phyloP scores from a whole-genome alignment of 2,329 filamentous ascomycete species.

The Xylariaceae sp. region DNA sequence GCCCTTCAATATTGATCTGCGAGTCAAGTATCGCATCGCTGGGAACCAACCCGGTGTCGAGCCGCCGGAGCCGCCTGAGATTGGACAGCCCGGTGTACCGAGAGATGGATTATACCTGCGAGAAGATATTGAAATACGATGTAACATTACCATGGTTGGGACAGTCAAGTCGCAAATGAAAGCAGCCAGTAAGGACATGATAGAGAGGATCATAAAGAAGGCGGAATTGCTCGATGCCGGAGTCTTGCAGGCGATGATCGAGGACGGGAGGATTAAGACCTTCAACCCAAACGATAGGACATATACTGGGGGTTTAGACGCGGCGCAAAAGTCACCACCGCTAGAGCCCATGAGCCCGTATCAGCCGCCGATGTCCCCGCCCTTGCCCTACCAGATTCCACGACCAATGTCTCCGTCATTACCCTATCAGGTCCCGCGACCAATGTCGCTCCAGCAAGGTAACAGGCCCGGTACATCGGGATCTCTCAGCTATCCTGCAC shows the following conservation, averaged over 20 bases:
- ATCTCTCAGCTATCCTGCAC: constrained; percentile 33
- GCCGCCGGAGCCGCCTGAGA: constrained; percentile 61
- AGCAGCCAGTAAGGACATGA: constrained; percentile 68
- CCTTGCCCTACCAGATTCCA: constrained; percentile 45
- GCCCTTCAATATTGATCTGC: constrained; percentile 66
- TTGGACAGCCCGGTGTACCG: constrained; percentile 65
- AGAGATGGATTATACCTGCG: constrained; percentile 68
- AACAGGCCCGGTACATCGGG: constrained; percentile 39
- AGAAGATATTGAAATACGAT: constrained; percentile 72
- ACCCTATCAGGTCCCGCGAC: constrained; percentile 47
- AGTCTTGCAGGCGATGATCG: constrained; percentile 67
- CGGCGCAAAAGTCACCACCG: constrained; percentile 31
- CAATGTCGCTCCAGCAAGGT: constrained; percentile 39
- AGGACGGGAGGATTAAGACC: constrained; percentile 65
- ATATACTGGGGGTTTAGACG: constrained; percentile 28
- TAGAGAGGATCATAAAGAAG: constrained; percentile 70
- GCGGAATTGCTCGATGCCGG: constrained; percentile 70
- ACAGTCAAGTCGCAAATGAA: constrained; percentile 71
- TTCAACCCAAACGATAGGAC: constrained; percentile 49
- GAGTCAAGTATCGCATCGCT: constrained; percentile 68
- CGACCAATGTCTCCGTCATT: constrained; percentile 42
- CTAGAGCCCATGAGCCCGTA: constrained; percentile 30
- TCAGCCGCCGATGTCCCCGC: constrained; percentile 37
- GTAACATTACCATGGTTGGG: constrained; percentile 65
- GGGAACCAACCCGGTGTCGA: constrained; percentile 71